Evolutionary conservation across 208 protist genomes (phyloP).

Genomic region (Trypanosoma cruzi): DNA sequence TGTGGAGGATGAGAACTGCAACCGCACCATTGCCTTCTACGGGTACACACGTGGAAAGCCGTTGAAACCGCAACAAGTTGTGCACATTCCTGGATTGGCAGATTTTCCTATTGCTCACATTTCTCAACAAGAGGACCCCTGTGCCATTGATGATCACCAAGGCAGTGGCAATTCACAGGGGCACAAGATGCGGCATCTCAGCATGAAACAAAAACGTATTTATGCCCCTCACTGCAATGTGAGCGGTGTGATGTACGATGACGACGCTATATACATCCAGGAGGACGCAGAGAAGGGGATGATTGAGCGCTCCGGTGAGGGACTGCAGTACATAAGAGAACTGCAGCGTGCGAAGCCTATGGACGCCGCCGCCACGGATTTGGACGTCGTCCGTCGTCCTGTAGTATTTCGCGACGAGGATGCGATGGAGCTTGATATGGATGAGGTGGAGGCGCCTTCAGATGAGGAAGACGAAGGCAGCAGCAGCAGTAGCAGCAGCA

Average conservation of each 20-base stretch:
- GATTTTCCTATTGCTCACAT: constrained; percentile 95
- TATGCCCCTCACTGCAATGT: constrained; percentile 99
- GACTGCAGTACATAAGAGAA: constrained; percentile 77
- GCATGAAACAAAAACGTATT: constrained; percentile 94
- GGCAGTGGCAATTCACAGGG: constrained; percentile 36
- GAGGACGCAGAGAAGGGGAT: constrained; percentile 77
- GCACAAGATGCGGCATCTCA: constrained; percentile 93
- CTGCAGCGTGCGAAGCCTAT: constrained; percentile 80
- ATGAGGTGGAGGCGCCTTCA: constrained; percentile 36
- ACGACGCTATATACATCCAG: constrained; percentile 98
- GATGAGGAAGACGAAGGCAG: constrained; percentile 46
- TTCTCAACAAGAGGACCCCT: constrained; percentile 95
- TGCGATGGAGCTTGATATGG: constrained; percentile 83
- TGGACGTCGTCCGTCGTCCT: constrained; percentile 73
- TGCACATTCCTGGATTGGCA: constrained; percentile 98
- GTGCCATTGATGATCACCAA: constrained; percentile 67
- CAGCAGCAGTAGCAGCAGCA: background rate
- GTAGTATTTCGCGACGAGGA: constrained; percentile 84
- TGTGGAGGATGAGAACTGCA: constrained; percentile 56
- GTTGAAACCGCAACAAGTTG: constrained; percentile 88
- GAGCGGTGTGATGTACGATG: constrained; percentile 98
- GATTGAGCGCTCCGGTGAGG: constrained; percentile 87
- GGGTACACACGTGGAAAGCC: constrained; percentile 98
- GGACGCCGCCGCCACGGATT: constrained; percentile 45
- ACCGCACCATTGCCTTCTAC: constrained; percentile 95